A percentile compares a stretch with the other conserved stretches of the same genome.
phyloP scores from a whole-genome alignment of 768 basidiomycete genomes.

The Mrakia gelida region DNA sequence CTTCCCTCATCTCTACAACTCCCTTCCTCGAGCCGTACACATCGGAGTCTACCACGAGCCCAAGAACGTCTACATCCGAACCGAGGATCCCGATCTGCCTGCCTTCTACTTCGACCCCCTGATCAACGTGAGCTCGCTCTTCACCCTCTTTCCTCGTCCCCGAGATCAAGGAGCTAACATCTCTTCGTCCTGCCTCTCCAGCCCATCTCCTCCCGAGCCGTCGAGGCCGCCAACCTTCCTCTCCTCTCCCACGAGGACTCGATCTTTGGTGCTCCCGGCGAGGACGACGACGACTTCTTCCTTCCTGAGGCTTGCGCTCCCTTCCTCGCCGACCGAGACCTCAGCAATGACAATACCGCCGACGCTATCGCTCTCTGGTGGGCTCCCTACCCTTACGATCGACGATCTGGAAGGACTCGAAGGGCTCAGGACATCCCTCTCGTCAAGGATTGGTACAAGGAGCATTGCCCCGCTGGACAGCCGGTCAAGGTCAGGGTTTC shows the following conservation, averaged over 20 bases:
- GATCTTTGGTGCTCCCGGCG: constrained; percentile 75
- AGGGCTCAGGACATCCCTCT: constrained; percentile 92
- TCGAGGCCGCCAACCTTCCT: constrained; percentile 68
- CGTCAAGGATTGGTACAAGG: constrained; percentile 97
- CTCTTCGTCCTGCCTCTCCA: neutral
- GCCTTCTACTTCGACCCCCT: constrained; percentile 99
- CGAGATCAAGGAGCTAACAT: neutral
- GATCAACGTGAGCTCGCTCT: constrained; percentile 57
- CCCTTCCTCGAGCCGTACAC: constrained; percentile 87
- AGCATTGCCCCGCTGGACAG: constrained; percentile 94
- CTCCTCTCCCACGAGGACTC: constrained; percentile 81
- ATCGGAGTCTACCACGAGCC: constrained; percentile 87
- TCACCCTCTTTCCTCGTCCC: neutral
- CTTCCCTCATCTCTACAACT: constrained; percentile 98
- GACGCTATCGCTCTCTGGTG: constrained; percentile 98
- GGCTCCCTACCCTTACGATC: constrained; percentile 93
- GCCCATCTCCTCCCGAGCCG: constrained; percentile 86
- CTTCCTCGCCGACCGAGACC: constrained; percentile 60
- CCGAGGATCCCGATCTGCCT: constrained; percentile 97
- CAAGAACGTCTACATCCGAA: constrained; percentile 98
- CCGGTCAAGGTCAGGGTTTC: constrained; percentile 98
- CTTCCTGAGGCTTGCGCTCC: constrained; percentile 72
- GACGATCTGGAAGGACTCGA: constrained; percentile 85
- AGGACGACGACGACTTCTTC: constrained; percentile 76
- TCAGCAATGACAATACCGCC: constrained; percentile 82